These are phyloP conservation scores for Cryphonectria radicalis DNA, from an alignment of 2,329 filamentous ascomycete genomes.

Conservation along the genomic window DNA sequence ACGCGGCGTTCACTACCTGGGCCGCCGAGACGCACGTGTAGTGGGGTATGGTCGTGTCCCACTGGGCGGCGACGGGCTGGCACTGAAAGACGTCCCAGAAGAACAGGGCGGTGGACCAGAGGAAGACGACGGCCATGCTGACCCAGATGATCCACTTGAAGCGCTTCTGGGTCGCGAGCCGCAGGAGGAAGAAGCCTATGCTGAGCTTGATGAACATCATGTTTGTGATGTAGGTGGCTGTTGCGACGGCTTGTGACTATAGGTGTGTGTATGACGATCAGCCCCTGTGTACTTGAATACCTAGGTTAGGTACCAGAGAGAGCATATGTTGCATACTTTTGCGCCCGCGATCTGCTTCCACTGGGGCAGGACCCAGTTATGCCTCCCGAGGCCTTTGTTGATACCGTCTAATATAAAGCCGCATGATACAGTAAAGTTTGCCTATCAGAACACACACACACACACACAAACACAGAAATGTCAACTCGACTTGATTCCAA, in stretches of 20 bases:
- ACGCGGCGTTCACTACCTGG: slow-evolving; percentile 53
- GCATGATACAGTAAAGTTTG: slow-evolving; percentile 53
- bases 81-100: slow-evolving; percentile 60
- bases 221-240: slow-evolving; percentile 53
- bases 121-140: slow-evolving; percentile 50
- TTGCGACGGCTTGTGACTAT: slow-evolving; percentile 56
- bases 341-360: slow-evolving; percentile 49
- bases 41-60: slow-evolving; percentile 53
- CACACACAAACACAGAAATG: slow-evolving; percentile 10
- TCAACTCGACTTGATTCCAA: background rate
- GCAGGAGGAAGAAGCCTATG: slow-evolving; percentile 57
- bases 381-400: slow-evolving; percentile 48
- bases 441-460: slow-evolving; percentile 36
- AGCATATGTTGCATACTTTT: slow-evolving; percentile 40
- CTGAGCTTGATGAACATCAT: slow-evolving; percentile 64
- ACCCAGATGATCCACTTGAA: slow-evolving; percentile 54
- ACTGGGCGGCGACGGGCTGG: slow-evolving; percentile 53
- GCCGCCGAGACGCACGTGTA: slow-evolving; percentile 49
- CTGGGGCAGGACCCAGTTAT: slow-evolving; percentile 50
- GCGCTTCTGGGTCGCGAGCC: slow-evolving; percentile 49
- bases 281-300: background rate
- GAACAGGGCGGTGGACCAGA: slow-evolving; percentile 54
- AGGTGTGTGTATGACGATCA: slow-evolving; percentile 1
- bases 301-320: background rate
- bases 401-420: slow-evolving; percentile 51